Evolutionary conservation across 192 early-diverging fungal species (phyloP).

Genomic region (Thamnidium elegans): DNA sequence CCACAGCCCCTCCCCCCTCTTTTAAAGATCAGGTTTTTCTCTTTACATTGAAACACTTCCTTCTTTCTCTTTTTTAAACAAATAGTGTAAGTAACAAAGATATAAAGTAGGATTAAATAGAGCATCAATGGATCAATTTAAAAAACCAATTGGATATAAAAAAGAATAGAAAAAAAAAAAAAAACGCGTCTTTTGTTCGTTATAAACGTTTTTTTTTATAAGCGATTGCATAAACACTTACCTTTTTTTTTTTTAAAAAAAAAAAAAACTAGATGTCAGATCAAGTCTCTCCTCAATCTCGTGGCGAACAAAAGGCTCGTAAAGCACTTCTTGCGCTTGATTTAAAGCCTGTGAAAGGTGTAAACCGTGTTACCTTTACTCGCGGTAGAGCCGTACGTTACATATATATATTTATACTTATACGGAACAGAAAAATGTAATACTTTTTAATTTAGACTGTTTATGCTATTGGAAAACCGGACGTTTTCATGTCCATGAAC

Average conservation of each 20-base stretch:
- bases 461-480: constrained; percentile 85
- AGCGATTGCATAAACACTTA: too few species aligned
- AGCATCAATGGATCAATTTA: neutral
- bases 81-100: neutral
- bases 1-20: too few species aligned
- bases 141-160: neutral
- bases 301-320: constrained; percentile 94
- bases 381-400: constrained; percentile 58
- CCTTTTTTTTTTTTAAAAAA: neutral
- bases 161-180: neutral
- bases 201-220: neutral
- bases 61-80: neutral
- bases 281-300: constrained; percentile 53
- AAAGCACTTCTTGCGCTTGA: constrained; percentile 93
- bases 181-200: neutral
- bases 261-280: constrained; percentile 11
- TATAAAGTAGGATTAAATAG: neutral
- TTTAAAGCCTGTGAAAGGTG: constrained; percentile 78
- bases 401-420: neutral
- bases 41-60: neutral
- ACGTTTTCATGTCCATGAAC: constrained; percentile 87
- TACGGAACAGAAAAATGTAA: neutral
- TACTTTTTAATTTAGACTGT: constrained; percentile 38
- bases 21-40: too few species aligned
- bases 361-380: constrained; percentile 87